Conservation (phyloP, 805 yeast genomes). For the Blastobotrys terrestris region DNA sequence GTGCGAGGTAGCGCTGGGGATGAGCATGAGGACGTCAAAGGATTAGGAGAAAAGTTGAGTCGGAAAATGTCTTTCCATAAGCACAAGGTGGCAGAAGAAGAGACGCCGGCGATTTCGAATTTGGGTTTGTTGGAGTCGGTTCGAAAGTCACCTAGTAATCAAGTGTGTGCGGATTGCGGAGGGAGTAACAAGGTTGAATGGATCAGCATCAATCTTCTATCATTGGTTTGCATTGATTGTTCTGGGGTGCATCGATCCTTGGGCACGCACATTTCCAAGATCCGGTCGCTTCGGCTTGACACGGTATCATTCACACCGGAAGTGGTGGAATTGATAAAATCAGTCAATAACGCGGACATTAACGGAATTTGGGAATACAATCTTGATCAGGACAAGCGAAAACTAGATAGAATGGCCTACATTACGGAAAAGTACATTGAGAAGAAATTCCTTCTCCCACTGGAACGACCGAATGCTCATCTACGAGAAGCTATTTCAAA, state of each 20-base stretch:
- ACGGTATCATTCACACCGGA: constrained; percentile 53
- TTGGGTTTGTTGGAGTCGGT: not conserved
- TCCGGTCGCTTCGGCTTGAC: constrained; percentile 74
- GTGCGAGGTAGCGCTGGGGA: not conserved
- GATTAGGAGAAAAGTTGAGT: not conserved
- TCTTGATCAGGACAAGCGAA: constrained; percentile 25
- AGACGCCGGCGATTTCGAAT: not conserved
- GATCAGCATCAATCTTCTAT: constrained; percentile 72
- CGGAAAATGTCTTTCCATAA: constrained; percentile 1
- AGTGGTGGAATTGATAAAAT: constrained; percentile 47
- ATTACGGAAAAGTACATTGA: constrained; percentile 60
- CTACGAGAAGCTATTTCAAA: constrained; percentile 31
- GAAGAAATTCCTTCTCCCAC: constrained; percentile 39
- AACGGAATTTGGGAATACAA: constrained; percentile 58
- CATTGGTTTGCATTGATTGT: constrained; percentile 75
- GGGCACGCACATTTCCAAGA: constrained; percentile 76
- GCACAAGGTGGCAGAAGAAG: not conserved
- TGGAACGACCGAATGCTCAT: constrained; percentile 31
- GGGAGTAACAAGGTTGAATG: constrained; percentile 64
- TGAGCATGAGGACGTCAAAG: not conserved
- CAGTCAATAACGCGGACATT: constrained; percentile 47
- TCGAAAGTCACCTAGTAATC: constrained; percentile 43
- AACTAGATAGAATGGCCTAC: constrained; percentile 48
- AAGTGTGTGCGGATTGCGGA: constrained; percentile 75
- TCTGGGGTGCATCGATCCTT: constrained; percentile 83